Evolutionary conservation across 306 rosid species (phyloP).

Genomic region (Macrotyloma uniflorum): DNA sequence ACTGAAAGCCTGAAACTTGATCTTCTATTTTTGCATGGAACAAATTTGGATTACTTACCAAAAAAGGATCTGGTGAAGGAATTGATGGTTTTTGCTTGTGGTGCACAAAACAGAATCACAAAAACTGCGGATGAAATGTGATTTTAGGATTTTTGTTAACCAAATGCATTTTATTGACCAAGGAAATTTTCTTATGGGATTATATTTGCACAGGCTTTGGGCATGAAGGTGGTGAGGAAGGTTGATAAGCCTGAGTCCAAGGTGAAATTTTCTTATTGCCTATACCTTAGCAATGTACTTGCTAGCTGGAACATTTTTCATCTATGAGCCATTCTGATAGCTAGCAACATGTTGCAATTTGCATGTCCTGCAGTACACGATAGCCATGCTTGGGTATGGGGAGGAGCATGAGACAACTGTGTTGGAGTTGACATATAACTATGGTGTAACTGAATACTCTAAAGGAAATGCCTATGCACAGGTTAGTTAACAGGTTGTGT

Average conservation of each 20-base stretch:
- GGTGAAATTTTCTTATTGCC: constrained; percentile 48
- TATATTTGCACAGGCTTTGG: constrained; percentile 72
- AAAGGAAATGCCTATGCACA: constrained; percentile 94
- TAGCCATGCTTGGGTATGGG: constrained; percentile 75
- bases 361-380: constrained; percentile 61
- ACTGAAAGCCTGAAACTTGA: constrained; percentile 3
- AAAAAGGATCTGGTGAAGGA: background rate
- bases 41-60: background rate
- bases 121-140: background rate
- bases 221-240: constrained; percentile 76
- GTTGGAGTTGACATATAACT: constrained; percentile 88
- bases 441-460: constrained; percentile 83
- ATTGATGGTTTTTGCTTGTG: constrained; percentile 25
- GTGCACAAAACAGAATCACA: background rate
- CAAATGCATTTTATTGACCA: background rate
- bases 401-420: constrained; percentile 80
- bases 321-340: background rate
- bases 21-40: background rate
- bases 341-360: background rate
- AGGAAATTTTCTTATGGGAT: constrained; percentile 27
- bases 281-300: constrained; percentile 1
- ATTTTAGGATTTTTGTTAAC: background rate
- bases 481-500: constrained; percentile 47
- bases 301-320: background rate
- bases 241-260: constrained; percentile 79